A percentile compares a stretch with the other conserved stretches of the same genome.
These are phyloP conservation scores for Saturnispora serradocipensis DNA, from an alignment of 805 yeast species.

Conservation along the genomic window DNA sequence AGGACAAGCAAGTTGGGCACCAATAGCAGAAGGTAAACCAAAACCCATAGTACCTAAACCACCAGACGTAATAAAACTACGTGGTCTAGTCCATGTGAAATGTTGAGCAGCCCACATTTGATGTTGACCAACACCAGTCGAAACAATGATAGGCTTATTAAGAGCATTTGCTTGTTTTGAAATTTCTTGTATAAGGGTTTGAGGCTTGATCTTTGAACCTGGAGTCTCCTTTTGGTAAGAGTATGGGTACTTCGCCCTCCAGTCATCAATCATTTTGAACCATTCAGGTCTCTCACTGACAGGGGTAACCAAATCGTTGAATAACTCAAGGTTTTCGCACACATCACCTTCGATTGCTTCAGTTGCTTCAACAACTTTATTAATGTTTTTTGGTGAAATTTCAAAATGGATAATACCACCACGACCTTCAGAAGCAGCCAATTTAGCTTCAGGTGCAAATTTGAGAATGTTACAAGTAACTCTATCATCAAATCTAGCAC, in stretches of 20 bases:
- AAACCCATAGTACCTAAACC: constrained; percentile 99
- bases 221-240: constrained; percentile 73
- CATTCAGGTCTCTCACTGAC: constrained; percentile 70
- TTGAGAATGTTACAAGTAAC: constrained; percentile 80
- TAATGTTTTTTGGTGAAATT: constrained; percentile 92
- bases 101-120: constrained; percentile 99
- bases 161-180: constrained; percentile 57
- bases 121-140: constrained; percentile 99
- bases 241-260: constrained; percentile 87
- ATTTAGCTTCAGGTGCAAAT: constrained; percentile 89
- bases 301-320: constrained; percentile 60
- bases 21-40: constrained; percentile 96
- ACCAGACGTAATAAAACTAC: constrained; percentile 95
- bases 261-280: constrained; percentile 62
- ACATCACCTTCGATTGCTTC: constrained; percentile 98
- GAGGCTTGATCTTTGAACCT: constrained; percentile 80
- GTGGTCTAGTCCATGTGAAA: constrained; percentile 87
- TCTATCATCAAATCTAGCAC: constrained; percentile 98
- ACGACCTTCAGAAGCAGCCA: constrained; percentile 77
- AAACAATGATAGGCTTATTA: constrained; percentile 70
- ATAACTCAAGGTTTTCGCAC: constrained; percentile 58
- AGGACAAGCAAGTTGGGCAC: constrained; percentile 95
- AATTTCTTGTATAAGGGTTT: constrained; percentile 75
- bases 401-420: constrained; percentile 98
- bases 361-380: constrained; percentile 93